Conservation (phyloP, 1,139 yeast genomes). For the Arxiozyma slooffiae region DNA sequence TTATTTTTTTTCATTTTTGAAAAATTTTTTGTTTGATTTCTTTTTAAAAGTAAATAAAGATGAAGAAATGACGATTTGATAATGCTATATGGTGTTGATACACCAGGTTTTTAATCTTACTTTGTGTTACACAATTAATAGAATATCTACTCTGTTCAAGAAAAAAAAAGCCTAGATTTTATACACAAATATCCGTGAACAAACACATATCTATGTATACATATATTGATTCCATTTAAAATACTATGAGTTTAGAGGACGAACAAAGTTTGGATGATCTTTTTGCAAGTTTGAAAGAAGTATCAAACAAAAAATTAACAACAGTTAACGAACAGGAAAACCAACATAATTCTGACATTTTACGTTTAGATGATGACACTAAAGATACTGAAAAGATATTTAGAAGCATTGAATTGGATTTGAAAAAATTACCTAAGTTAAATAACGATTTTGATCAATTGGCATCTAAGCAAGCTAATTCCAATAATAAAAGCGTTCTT, state of each 20-base stretch:
- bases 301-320: background rate
- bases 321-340: background rate
- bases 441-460: slow-evolving; percentile 25
- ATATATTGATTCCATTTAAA: background rate
- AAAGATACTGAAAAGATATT: slow-evolving; percentile 18
- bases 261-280: background rate
- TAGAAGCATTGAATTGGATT: slow-evolving; percentile 22
- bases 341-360: slow-evolving; percentile 11
- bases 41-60: no score
- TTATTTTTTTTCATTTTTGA: background rate
- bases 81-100: no score
- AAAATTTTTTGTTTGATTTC: background rate
- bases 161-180: no score
- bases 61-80: background rate
- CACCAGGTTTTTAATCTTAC: no score
- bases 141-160: background rate
- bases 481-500: slow-evolving; percentile 5
- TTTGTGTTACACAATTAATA: background rate
- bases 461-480: slow-evolving; percentile 4
- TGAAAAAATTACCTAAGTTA: slow-evolving; percentile 25
- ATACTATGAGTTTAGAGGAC: background rate
- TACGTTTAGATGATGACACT: slow-evolving; percentile 16
- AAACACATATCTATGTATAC: background rate
- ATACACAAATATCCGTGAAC: background rate
- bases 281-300: slow-evolving; percentile 2